Conservation (phyloP, 2,329 filamentous ascomycete genomes). For the Venturiaceae sp. region DNA sequence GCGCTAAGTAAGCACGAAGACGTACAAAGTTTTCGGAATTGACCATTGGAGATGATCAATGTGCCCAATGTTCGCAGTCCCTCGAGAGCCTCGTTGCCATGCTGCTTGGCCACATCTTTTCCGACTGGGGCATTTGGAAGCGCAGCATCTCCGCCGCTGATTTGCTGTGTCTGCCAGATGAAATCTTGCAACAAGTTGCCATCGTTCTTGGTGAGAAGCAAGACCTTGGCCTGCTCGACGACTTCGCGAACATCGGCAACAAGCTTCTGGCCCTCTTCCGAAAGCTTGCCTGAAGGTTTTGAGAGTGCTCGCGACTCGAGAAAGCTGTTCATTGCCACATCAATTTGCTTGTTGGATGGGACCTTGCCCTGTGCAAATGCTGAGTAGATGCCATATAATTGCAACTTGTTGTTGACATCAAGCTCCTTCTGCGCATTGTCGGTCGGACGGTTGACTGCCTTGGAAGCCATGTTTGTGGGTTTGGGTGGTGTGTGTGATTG, state of each 20-base stretch:
- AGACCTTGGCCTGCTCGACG: slow-evolving; percentile 71
- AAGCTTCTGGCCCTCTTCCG: slow-evolving; percentile 69
- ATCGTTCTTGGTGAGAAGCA: slow-evolving; percentile 88
- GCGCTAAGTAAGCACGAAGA: slow-evolving; percentile 14
- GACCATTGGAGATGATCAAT: slow-evolving; percentile 87
- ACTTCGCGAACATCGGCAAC: slow-evolving; percentile 70
- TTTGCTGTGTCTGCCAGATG: slow-evolving; percentile 82
- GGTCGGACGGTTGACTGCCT: slow-evolving; percentile 60
- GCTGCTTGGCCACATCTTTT: slow-evolving; percentile 69
- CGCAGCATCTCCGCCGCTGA: slow-evolving; percentile 52
- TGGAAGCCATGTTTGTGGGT: slow-evolving; percentile 7
- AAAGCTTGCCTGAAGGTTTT: slow-evolving; percentile 66
- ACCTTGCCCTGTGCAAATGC: slow-evolving; percentile 86
- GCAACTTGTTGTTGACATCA: slow-evolving; percentile 87
- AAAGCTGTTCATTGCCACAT: slow-evolving; percentile 85
- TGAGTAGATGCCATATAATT: slow-evolving; percentile 81
- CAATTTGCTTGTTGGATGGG: slow-evolving; percentile 92
- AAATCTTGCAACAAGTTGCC: slow-evolving; percentile 94
- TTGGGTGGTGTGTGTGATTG: not conserved
- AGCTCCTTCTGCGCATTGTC: slow-evolving; percentile 68
- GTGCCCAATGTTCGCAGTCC: slow-evolving; percentile 82
- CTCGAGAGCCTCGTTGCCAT: slow-evolving; percentile 73
- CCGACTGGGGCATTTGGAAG: slow-evolving; percentile 58
- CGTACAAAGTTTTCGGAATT: slow-evolving; percentile 83
- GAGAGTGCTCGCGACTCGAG: slow-evolving; percentile 61